These are phyloP conservation scores for Athelia psychrophila DNA, from an alignment of 1,284 basidiomycete species.

Conservation along the genomic window DNA sequence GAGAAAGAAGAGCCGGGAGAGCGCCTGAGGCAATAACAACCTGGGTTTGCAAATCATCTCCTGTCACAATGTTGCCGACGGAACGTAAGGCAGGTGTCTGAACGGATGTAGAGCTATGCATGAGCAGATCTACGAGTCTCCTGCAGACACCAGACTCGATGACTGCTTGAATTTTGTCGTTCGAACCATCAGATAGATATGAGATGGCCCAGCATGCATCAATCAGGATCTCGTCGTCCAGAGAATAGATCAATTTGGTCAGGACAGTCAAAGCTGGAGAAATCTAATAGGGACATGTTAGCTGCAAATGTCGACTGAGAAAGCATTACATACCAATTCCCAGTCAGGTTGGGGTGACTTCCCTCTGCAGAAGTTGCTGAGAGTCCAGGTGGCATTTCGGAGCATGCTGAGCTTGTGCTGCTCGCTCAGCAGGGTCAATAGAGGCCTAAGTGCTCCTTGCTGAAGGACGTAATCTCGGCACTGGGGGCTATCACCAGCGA, in stretches of 20 bases:
- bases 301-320: slow-evolving; percentile 4
- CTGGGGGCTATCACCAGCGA: slow-evolving; percentile 92
- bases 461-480: slow-evolving; percentile 90
- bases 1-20: slow-evolving; percentile 87
- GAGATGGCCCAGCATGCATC: slow-evolving; percentile 99
- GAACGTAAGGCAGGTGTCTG: slow-evolving; percentile 98
- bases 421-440: slow-evolving; percentile 73
- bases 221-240: slow-evolving; percentile 98
- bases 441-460: slow-evolving; percentile 71
- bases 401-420: slow-evolving; percentile 97
- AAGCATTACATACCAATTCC: slow-evolving; percentile 66
- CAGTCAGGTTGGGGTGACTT: slow-evolving; percentile 96
- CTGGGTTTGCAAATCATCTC: slow-evolving; percentile 98
- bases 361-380: slow-evolving; percentile 97
- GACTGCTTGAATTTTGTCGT: slow-evolving; percentile 99
- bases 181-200: slow-evolving; percentile 98
- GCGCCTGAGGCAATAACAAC: slow-evolving; percentile 97
- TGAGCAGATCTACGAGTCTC: slow-evolving; percentile 94
- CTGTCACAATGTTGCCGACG: slow-evolving; percentile 98
- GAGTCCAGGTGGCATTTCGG: slow-evolving; percentile 95
- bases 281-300: slow-evolving; percentile 56
- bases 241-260: slow-evolving; percentile 98
- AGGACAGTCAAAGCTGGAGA: slow-evolving; percentile 94
- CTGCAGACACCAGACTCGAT: slow-evolving; percentile 98
- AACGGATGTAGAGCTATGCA: slow-evolving; percentile 98